Evolutionary conservation across 2,329 filamentous ascomycete species (phyloP).

Genomic region (Trichocomaceae sp.): DNA sequence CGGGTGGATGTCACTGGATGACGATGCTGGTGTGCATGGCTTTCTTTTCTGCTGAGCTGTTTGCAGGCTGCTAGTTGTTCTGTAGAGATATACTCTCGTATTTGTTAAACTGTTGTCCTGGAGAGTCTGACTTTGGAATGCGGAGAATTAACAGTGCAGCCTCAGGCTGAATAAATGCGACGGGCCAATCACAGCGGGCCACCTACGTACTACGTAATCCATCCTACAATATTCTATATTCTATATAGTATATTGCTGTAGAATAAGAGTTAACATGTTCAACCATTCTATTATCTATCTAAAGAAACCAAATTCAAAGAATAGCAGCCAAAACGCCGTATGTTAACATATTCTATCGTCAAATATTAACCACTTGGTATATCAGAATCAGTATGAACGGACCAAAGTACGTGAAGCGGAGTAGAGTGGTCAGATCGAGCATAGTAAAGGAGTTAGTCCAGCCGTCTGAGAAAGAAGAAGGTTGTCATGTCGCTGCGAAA

Average conservation of each 20-base stretch:
- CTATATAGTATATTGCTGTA: too few relatives aligned
- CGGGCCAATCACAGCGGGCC: background rate
- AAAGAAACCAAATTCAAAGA: background rate
- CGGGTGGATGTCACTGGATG: background rate
- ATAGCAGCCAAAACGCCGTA: background rate
- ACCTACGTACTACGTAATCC: background rate
- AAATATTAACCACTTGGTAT: background rate
- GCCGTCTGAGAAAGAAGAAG: background rate
- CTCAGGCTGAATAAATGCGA: background rate
- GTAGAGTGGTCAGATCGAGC: background rate
- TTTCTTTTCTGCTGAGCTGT: too few relatives aligned
- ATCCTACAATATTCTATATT: background rate
- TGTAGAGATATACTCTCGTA: too few relatives aligned
- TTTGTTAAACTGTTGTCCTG: background rate
- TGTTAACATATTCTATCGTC: background rate
- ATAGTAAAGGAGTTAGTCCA: background rate
- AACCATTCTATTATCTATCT: background rate
- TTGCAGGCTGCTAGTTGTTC: too few relatives aligned
- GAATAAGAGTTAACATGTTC: too few relatives aligned
- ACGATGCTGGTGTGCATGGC: background rate
- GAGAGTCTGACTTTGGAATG: constrained; percentile 2
- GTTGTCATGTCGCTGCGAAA: too few relatives aligned
- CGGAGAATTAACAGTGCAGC: background rate
- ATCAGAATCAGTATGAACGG: background rate
- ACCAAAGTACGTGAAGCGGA: background rate